Conservation (phyloP, 495 filamentous ascomycete species). For the Ascobolus immersus region DNA sequence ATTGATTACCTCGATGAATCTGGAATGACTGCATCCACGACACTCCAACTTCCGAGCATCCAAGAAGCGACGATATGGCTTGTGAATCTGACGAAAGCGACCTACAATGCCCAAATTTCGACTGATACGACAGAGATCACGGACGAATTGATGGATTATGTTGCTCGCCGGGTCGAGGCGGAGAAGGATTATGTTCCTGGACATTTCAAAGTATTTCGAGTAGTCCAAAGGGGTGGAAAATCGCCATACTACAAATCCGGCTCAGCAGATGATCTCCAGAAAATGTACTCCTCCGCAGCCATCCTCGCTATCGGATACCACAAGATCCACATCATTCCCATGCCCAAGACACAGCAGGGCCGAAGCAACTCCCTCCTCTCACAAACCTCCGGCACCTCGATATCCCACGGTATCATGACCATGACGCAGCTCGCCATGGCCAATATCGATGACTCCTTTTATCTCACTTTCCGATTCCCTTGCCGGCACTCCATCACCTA, state of each 20-base stretch:
- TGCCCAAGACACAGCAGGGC: slow-evolving; percentile 30
- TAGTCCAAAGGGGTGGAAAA: slow-evolving; percentile 46
- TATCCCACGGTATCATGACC: slow-evolving; percentile 48
- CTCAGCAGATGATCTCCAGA: slow-evolving; percentile 54
- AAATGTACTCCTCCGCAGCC: slow-evolving; percentile 43
- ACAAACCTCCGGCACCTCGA: slow-evolving; percentile 21
- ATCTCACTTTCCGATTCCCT: slow-evolving; percentile 54
- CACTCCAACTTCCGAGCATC: slow-evolving; percentile 9
- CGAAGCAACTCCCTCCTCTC: slow-evolving; percentile 28
- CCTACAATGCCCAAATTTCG: too few relatives aligned
- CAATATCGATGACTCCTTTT: slow-evolving; percentile 58
- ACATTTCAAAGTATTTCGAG: slow-evolving; percentile 56
- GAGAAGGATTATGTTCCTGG: slow-evolving; percentile 43
- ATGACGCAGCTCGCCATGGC: slow-evolving; percentile 42
- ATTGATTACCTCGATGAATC: slow-evolving; percentile 13
- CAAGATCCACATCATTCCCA: slow-evolving; percentile 54
- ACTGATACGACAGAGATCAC: too few relatives aligned
- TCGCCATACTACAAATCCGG: slow-evolving; percentile 24
- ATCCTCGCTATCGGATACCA: slow-evolving; percentile 70
- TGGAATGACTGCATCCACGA: slow-evolving; percentile 12
- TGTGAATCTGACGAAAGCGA: slow-evolving; percentile 9
- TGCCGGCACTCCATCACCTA: slow-evolving; percentile 35
- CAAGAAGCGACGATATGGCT: slow-evolving; percentile 13
- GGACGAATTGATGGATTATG: slow-evolving; percentile 18
- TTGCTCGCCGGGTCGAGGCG: slow-evolving; percentile 38